Conservation (phyloP, 495 filamentous ascomycete species). For the Annulohypoxylon bovei region DNA sequence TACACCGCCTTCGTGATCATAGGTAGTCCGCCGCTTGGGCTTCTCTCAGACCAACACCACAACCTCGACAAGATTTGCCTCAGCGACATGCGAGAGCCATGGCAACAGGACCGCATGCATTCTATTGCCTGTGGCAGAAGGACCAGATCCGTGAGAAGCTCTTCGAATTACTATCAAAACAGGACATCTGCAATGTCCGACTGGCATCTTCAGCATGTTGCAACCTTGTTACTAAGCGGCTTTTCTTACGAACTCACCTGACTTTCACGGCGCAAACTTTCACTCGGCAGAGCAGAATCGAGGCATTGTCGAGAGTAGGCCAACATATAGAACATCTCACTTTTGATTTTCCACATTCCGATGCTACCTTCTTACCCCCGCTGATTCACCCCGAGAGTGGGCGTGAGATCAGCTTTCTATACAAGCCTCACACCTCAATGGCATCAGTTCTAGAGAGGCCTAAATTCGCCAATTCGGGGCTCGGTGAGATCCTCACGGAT, state of each 20-base stretch:
- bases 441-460: slow-evolving; percentile 59
- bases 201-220: slow-evolving; percentile 61
- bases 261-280: slow-evolving; percentile 77
- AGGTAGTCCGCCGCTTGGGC: slow-evolving; percentile 17
- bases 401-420: slow-evolving; percentile 77
- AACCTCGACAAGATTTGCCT: slow-evolving; percentile 31
- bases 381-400: slow-evolving; percentile 75
- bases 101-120: slow-evolving; percentile 56
- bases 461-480: slow-evolving; percentile 70
- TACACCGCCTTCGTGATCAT: slow-evolving; percentile 22
- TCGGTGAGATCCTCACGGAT: slow-evolving; percentile 76
- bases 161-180: slow-evolving; percentile 59
- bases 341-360: slow-evolving; percentile 74
- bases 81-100: slow-evolving; percentile 59
- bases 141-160: slow-evolving; percentile 58
- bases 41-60: slow-evolving; percentile 17
- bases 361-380: slow-evolving; percentile 78
- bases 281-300: slow-evolving; percentile 71
- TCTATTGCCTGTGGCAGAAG: slow-evolving; percentile 66
- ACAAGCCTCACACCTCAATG: slow-evolving; percentile 71
- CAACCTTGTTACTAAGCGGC: slow-evolving; percentile 61
- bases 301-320: slow-evolving; percentile 76
- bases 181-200: slow-evolving; percentile 61
- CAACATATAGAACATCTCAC: slow-evolving; percentile 74
- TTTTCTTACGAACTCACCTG: slow-evolving; percentile 65